phyloP scores from a whole-genome alignment of 306 rosid species.

The Medicago ruthenica region DNA sequence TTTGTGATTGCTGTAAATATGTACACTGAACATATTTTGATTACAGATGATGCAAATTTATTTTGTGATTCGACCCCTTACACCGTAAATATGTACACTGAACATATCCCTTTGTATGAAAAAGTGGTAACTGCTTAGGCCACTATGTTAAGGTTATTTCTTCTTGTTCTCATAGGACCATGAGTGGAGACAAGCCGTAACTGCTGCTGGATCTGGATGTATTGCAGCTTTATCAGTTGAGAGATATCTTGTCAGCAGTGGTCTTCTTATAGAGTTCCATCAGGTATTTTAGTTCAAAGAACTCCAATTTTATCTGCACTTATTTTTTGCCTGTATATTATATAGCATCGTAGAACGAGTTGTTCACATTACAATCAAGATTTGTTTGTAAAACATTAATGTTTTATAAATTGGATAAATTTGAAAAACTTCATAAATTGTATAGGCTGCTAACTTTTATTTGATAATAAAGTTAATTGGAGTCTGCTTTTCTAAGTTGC shows the following conservation, averaged over 20 bases:
- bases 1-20: slow-evolving; percentile 19
- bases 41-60: slow-evolving; percentile 14
- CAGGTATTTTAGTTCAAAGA: slow-evolving; percentile 65
- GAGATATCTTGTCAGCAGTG: slow-evolving; percentile 83
- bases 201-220: slow-evolving; percentile 99
- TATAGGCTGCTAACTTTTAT: slow-evolving; percentile 6
- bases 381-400: slow-evolving; percentile 33
- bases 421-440: slow-evolving; percentile 1
- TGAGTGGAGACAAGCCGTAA: slow-evolving; percentile 98
- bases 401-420: slow-evolving; percentile 12
- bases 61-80: slow-evolving; percentile 35
- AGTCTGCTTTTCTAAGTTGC: slow-evolving; percentile 5
- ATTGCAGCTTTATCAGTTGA: slow-evolving; percentile 93
- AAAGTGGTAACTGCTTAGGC: slow-evolving; percentile 11
- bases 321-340: slow-evolving; percentile 6
- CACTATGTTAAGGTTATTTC: slow-evolving; percentile 21
- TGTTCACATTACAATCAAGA: slow-evolving; percentile 24
- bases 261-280: slow-evolving; percentile 90
- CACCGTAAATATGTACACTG: no score
- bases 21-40: not conserved
- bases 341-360: slow-evolving; percentile 11
- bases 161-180: slow-evolving; percentile 62
- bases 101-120: slow-evolving; percentile 10
- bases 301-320: slow-evolving; percentile 29
- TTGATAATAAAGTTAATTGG: slow-evolving; percentile 6